Base-by-base conservation (phyloP, 805 yeast genomes). In the Metschnikowia orientalis region DNA sequence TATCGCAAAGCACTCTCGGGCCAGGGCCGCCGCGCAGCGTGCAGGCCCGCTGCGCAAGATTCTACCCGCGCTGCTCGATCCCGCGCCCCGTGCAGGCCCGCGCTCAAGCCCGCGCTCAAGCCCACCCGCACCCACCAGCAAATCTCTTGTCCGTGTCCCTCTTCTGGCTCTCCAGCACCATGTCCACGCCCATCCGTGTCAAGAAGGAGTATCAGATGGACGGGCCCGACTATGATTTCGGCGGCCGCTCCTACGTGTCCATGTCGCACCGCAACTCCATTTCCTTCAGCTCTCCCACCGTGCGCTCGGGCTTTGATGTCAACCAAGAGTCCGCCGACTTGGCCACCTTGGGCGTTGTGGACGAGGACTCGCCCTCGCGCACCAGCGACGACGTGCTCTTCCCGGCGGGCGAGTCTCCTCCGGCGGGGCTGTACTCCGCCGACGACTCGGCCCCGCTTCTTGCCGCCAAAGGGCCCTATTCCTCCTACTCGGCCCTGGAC, bases 261-360 rank as follows among this genome's bases (percentile, higher is more conserved):
- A 50, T 53, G 51, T 38, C 49, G 15, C 56, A 55, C 35, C 46
- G 63, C 10, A 47, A 51, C 8, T 47, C 54, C 18, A 41, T 57
- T 18, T 44, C 54, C 14, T 40, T 44, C 32, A 45, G 45, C 22
- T 58, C 71, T 3, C 77, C 79, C 4, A 56, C 66, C 2, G 70
- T 74, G 10, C 69, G 67, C 43, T 59, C 76, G 0, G 71, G 74
- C 4, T 51, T 55, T 16, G 67, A 71, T 10, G 63, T 77, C 26
- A 79, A 77, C 42, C 78, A 73, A 38, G 75, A 75, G 38, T 67
- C 81, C 0, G 79, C 76, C 1, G 70, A 63, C 26, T 59, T 75
- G 29, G 82, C 82, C 4, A 65, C 62, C 28, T 73, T 75, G 19
- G 83, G 79, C 5, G 75, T 75, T 7, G 61, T 68, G 7, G 71